Base-by-base conservation (phyloP, 148 eudicot genomes). In the Bassia scoparia region DNA sequence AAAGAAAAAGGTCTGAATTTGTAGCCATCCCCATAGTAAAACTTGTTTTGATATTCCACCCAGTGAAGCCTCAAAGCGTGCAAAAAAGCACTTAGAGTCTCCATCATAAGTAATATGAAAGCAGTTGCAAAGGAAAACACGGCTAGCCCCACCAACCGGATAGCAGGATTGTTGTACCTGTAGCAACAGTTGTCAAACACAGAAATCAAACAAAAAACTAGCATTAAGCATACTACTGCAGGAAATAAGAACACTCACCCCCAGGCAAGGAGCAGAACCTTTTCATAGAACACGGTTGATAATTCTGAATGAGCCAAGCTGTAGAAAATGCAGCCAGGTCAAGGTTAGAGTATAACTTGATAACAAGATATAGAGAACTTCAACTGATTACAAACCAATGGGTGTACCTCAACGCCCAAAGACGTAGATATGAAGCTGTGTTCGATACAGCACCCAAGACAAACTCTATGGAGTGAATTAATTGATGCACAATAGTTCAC, bases 291-390 rank as follows among this genome's bases (percentile, higher is more conserved):
- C 68, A 96, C 99, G 65, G 99, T 96, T 49, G 99, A 92, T 56
- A 96, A 71, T 79, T 96, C 99, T 27, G 99, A 96, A 86, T 96
- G 99, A 74, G 99, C 99, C 90, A 96, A 86, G 86, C 99, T 92
- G 92, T 74, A 66, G 80, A 8, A 77, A 76, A 27, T 33, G 44
- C 23, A 79, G 58, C 29, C 74, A 20, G 61, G 61, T 66, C 71
- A 55, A 64, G 43, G 73, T 70, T 55, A 53, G 59, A 61, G 52
- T 79, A 29, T 24, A 61, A 59, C 18, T 50, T 35, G 23, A 15
- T 31, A 2, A 35, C 23, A 44, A 52, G 11, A 60, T 61, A 56
- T 5, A 12, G 27, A 70, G 29, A 38, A 50, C 66, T 50, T 67
- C 18, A 43, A 63, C 23, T 24, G 2, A 38, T 41, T 35, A 13